phyloP scores from a whole-genome alignment of 192 early-diverging fungal genomes.

The Lobosporangium transversale region DNA sequence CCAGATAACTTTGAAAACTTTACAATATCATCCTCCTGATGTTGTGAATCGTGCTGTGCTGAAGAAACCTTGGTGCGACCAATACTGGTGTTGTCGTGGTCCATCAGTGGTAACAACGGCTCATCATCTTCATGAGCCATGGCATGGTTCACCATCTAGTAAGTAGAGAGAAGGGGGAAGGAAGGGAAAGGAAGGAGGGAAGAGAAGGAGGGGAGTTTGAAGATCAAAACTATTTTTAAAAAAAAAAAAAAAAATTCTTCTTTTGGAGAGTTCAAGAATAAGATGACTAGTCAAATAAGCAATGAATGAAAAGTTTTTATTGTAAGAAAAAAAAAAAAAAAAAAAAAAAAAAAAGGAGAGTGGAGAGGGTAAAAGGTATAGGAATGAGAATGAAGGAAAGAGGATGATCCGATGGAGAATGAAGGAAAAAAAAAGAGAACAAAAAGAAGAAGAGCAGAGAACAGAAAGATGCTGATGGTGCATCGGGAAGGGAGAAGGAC shows the following conservation, averaged over 20 bases:
- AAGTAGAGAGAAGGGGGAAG: neutral
- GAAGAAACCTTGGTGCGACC: neutral
- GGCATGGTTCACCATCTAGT: slow-evolving; percentile 13
- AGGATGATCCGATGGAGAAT: neutral
- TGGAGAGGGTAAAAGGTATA: neutral
- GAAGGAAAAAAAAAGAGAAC: neutral
- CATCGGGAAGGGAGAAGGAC: no score
- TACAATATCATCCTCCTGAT: slow-evolving; percentile 5
- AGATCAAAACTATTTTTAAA: no score
- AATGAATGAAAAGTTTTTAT: neutral
- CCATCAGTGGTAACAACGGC: slow-evolving; percentile 29
- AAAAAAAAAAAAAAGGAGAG: neutral
- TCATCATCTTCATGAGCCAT: slow-evolving; percentile 42
- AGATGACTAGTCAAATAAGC: no score
- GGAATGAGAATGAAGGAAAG: neutral
- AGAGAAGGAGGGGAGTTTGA: no score
- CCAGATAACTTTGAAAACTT: slow-evolving; percentile 30
- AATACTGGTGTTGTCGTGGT: neutral
- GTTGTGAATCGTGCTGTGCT: neutral
- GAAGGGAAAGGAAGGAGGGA: no score
- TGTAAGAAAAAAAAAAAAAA: neutral
- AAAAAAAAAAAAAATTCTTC: no score
- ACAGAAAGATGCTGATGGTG: no score
- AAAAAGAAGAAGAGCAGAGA: neutral
- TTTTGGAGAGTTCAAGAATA: no score